Conservation (phyloP, 495 filamentous ascomycete species). For the Neurospora sp. region DNA sequence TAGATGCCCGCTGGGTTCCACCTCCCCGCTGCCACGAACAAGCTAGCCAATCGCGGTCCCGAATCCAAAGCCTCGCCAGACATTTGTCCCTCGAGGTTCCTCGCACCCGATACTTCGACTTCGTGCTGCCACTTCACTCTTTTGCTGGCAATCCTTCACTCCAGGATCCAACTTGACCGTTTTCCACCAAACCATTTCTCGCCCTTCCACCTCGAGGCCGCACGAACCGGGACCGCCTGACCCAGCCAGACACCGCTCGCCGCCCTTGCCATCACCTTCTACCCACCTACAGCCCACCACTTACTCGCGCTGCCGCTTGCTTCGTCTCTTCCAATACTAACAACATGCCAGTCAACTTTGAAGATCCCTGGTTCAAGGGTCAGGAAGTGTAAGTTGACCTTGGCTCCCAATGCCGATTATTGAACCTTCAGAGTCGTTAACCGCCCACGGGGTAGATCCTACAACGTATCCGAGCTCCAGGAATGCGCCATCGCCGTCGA, state of each 20-base stretch:
- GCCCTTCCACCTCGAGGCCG: neutral
- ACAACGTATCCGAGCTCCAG: slow-evolving; percentile 43
- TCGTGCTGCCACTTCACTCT: neutral
- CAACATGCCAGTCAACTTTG: slow-evolving; percentile 25
- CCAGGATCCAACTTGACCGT: neutral
- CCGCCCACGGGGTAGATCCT: slow-evolving; percentile 15
- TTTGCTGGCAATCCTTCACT: neutral
- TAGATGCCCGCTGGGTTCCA: neutral
- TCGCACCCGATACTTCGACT: neutral
- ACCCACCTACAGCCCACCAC: neutral
- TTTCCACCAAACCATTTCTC: neutral
- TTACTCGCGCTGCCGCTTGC: slow-evolving; percentile 14
- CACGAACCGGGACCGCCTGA: neutral
- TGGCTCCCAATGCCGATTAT: neutral
- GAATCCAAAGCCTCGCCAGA: neutral
- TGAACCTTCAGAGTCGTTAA: slow-evolving; percentile 1
- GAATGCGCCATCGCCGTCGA: slow-evolving; percentile 74
- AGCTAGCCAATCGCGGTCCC: neutral
- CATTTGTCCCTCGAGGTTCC: neutral
- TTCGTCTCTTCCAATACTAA: neutral
- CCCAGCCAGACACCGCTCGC: neutral
- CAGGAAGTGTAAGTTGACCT: slow-evolving; percentile 29
- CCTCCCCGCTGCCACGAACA: neutral
- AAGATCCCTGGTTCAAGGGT: slow-evolving; percentile 36
- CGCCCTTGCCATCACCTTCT: neutral